Base-by-base conservation (phyloP, 176 grass and related monocot genomes). In the Triticum timopheevii region DNA sequence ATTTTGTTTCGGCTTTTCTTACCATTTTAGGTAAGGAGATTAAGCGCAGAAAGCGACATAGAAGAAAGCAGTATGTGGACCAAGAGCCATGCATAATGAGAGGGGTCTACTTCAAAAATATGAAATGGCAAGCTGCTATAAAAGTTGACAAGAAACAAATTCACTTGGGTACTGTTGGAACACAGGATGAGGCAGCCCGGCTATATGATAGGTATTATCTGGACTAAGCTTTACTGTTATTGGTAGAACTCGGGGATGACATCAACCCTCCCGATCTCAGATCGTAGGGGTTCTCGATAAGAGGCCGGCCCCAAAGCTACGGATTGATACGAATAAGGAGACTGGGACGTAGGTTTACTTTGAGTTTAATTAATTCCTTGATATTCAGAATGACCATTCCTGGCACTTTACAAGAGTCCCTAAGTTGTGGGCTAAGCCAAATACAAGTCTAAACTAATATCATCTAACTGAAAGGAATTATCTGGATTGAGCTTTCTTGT, bases 71-170 rank as follows among this genome's bases (percentile, higher is more conserved):
- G 58, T 91, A 94, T 72, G 88, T 82, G 61, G 94, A 96, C 82
- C 97, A 96, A 85, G 93, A 94, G 38, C 97, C 90, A 83, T 96
- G 94, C 89, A 84, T 85, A 66, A 99, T 99, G 97, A 93, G 94
- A 84, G 97, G 97, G 0, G 97, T 99, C 4, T 99, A 99, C 88
- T 99, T 94, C 80, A 99, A 99, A 84, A 99, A 99, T 59, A 96
- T 96, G 94, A 99, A 99, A 94, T 99, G 97, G 97, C 97, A 99
- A 84, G 97, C 97, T 67, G 97, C 97, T 81, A 99, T 99, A 82
- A 99, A 99, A 88, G 97, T 99, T 70, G 97, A 96, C 82, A 99
- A 96, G 88, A 99, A 96, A 80, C 97, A 99, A 91, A 99, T 99
- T 65, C 97, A 99, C 82, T 90, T 99, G 82, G 97, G 97, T 33